Evolutionary conservation across 768 basidiomycete species (phyloP).

Genomic region (Russula lepida): DNA sequence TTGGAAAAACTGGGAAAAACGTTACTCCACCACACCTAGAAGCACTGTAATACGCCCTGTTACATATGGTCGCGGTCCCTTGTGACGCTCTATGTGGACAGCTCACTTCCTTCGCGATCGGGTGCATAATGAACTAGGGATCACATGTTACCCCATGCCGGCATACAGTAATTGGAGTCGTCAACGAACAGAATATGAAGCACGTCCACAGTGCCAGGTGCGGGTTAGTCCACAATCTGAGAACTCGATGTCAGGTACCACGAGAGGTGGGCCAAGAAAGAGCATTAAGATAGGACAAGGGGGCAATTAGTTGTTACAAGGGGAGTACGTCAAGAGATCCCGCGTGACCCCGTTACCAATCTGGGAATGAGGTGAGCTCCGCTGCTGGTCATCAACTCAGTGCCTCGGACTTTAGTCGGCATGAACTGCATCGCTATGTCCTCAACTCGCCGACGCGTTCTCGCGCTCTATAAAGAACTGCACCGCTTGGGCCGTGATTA

Average conservation of each 20-base stretch:
- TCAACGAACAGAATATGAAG: too few relatives aligned
- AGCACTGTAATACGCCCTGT: not conserved
- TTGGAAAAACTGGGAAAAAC: not conserved
- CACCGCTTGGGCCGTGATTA: constrained; percentile 75
- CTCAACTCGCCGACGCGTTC: constrained; percentile 50
- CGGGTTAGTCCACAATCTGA: not conserved
- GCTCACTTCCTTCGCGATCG: not conserved
- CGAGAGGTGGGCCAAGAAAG: not conserved
- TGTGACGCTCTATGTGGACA: not conserved
- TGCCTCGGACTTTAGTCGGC: not conserved
- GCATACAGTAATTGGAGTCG: not conserved
- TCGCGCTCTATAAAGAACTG: constrained; percentile 76
- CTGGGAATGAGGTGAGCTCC: not conserved
- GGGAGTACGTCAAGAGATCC: not conserved
- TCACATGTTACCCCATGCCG: not conserved
- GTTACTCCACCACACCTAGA: not conserved
- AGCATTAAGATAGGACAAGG: too few relatives aligned
- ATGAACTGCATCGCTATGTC: constrained; percentile 9
- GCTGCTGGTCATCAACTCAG: not conserved
- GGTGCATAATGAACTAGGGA: not conserved
- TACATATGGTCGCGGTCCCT: not conserved
- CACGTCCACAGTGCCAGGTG: not conserved
- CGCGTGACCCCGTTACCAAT: not conserved
- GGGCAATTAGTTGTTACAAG: too few relatives aligned
- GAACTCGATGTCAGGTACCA: not conserved